These are phyloP conservation scores for Urostyla sp. DNA, from an alignment of 73 alveolate species.

Conservation along the genomic window DNA sequence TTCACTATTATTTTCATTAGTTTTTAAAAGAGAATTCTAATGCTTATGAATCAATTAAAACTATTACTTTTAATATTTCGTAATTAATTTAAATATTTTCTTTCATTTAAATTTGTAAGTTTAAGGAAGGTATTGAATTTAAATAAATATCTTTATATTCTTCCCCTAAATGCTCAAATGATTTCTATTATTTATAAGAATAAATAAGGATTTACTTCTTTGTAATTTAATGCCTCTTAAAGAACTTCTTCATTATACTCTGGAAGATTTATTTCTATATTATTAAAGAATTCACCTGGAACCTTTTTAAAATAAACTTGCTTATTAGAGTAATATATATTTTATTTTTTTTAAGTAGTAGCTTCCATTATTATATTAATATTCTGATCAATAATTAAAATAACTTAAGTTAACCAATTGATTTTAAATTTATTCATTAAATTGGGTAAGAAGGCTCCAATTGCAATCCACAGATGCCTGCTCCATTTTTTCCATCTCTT, in stretches of 20 bases:
- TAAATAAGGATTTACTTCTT: neutral
- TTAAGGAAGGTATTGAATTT: conserved; percentile 25
- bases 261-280: neutral
- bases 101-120: too few species aligned
- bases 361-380: neutral
- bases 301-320: conserved; percentile 34
- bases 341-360: neutral
- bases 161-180: neutral
- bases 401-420: neutral
- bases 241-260: conserved; percentile 6
- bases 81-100: neutral
- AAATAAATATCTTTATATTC: conserved; percentile 15
- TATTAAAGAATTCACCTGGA: conserved; percentile 22
- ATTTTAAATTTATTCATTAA: neutral
- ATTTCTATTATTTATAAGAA: neutral
- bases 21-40: neutral
- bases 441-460: conserved; percentile 40
- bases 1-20: neutral
- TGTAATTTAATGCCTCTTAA: conserved; percentile 2
- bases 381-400: neutral
- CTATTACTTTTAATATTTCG: neutral
- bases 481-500: conserved; percentile 39
- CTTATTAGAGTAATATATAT: neutral
- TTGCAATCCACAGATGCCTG: conserved; percentile 65
- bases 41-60: neutral